These are phyloP conservation scores for Royoungia palumana DNA, from an alignment of 768 basidiomycete genomes.

Conservation along the genomic window DNA sequence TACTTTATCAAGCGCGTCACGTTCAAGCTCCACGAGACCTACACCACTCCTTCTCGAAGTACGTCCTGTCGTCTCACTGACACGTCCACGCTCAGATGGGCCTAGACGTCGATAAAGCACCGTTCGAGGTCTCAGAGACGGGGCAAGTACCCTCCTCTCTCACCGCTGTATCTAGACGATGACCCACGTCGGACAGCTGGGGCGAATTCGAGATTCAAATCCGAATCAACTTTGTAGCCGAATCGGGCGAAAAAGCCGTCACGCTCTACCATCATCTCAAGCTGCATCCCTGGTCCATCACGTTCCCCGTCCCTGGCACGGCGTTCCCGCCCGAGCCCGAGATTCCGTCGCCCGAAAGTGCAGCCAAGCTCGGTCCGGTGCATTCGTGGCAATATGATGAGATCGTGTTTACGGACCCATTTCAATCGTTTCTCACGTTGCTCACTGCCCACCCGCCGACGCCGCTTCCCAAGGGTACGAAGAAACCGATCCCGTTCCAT, in stretches of 20 bases:
- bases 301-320: slow-evolving; percentile 21
- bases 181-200: slow-evolving; percentile 54
- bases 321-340: slow-evolving; percentile 49
- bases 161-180: background rate
- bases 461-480: slow-evolving; percentile 58
- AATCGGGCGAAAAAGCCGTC: slow-evolving; percentile 89
- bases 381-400: slow-evolving; percentile 99
- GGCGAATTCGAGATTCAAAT: slow-evolving; percentile 98
- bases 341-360: slow-evolving; percentile 63
- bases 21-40: slow-evolving; percentile 97
- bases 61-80: slow-evolving; percentile 22
- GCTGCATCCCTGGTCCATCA: slow-evolving; percentile 80
- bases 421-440: slow-evolving; percentile 77
- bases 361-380: slow-evolving; percentile 70
- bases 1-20: slow-evolving; percentile 95
- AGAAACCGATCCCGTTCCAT: slow-evolving; percentile 70
- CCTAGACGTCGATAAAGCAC: slow-evolving; percentile 85
- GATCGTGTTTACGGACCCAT: slow-evolving; percentile 93
- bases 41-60: slow-evolving; percentile 89
- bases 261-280: slow-evolving; percentile 91
- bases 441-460: slow-evolving; percentile 83
- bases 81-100: background rate
- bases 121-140: slow-evolving; percentile 94
- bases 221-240: slow-evolving; percentile 81
- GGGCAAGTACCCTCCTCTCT: slow-evolving; percentile 48